These are phyloP conservation scores for Aspergillus egyptiacus DNA, from an alignment of 495 filamentous ascomycete species.

Conservation along the genomic window DNA sequence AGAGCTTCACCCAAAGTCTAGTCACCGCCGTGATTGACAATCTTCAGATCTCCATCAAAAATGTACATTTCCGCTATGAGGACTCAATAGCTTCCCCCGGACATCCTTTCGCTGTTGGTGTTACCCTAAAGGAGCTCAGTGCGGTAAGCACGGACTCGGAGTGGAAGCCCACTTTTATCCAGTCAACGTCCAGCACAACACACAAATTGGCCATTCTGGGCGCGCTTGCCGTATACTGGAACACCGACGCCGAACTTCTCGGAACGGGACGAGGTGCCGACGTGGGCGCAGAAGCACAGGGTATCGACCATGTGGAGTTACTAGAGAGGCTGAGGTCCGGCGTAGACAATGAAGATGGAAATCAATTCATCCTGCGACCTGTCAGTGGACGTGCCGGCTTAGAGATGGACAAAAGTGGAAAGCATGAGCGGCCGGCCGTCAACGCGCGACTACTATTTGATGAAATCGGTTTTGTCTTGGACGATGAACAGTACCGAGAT, in stretches of 20 bases:
- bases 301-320: constrained; percentile 64
- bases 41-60: constrained; percentile 92
- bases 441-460: constrained; percentile 89
- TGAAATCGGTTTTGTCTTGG: constrained; percentile 89
- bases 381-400: constrained; percentile 88
- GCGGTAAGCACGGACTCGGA: constrained; percentile 90
- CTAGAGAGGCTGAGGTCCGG: constrained; percentile 67
- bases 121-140: constrained; percentile 92
- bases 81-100: constrained; percentile 93
- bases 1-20: constrained; percentile 92
- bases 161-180: constrained; percentile 92
- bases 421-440: constrained; percentile 72
- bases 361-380: constrained; percentile 93
- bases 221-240: constrained; percentile 92
- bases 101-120: constrained; percentile 86
- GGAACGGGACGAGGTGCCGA: constrained; percentile 62
- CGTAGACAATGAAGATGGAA: constrained; percentile 66
- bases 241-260: constrained; percentile 80
- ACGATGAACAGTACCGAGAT: constrained; percentile 96
- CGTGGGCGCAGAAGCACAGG: constrained; percentile 57
- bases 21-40: constrained; percentile 97
- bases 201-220: constrained; percentile 88
- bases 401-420: constrained; percentile 87
- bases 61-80: constrained; percentile 95
- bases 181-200: constrained; percentile 71